A percentile compares a stretch with the other conserved stretches of the same genome.
phyloP scores from a whole-genome alignment of 2,329 filamentous ascomycete species.

The Ascochyta viciae-villosae region DNA sequence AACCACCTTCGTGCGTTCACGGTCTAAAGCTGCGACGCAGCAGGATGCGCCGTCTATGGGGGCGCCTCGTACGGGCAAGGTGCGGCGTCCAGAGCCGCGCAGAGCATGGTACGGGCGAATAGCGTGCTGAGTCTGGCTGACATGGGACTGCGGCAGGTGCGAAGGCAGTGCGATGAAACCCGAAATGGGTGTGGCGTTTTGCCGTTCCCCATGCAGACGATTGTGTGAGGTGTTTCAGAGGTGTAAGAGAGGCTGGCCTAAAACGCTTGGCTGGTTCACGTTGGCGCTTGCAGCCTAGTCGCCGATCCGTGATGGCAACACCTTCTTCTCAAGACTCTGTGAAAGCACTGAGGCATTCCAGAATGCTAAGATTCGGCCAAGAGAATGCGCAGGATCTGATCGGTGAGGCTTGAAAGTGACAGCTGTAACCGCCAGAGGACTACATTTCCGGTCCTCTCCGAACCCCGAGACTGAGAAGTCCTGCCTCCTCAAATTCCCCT shows the following conservation, averaged over 20 bases:
- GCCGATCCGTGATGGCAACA: slow-evolving; percentile 6
- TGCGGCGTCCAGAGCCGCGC: slow-evolving; percentile 34
- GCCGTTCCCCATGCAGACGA: slow-evolving; percentile 28
- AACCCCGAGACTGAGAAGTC: slow-evolving; percentile 9
- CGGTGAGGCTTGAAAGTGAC: slow-evolving; percentile 23
- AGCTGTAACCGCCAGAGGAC: slow-evolving; percentile 23
- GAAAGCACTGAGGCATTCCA: slow-evolving; percentile 3
- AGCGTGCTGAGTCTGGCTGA: slow-evolving; percentile 19
- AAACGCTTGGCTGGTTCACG: slow-evolving; percentile 32
- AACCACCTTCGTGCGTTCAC: slow-evolving; percentile 39
- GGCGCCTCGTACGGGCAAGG: slow-evolving; percentile 38
- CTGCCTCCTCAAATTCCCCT: slow-evolving; percentile 1
- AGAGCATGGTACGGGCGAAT: slow-evolving; percentile 33
- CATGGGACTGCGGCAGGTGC: slow-evolving; percentile 21
- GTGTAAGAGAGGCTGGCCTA: slow-evolving; percentile 31
- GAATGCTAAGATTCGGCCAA: slow-evolving; percentile 9
- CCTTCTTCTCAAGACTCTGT: slow-evolving; percentile 8
- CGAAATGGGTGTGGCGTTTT: slow-evolving; percentile 30
- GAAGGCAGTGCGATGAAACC: slow-evolving; percentile 38
- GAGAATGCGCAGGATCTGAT: slow-evolving; percentile 8
- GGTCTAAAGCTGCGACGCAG: slow-evolving; percentile 42
- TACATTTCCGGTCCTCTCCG: slow-evolving; percentile 10
- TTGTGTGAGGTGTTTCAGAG: slow-evolving; percentile 37
- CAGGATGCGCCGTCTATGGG: slow-evolving; percentile 33
- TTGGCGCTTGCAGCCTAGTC: slow-evolving; percentile 25